phyloP scores from a whole-genome alignment of 2,329 filamentous ascomycete species.

The Diaporthe sp. region DNA sequence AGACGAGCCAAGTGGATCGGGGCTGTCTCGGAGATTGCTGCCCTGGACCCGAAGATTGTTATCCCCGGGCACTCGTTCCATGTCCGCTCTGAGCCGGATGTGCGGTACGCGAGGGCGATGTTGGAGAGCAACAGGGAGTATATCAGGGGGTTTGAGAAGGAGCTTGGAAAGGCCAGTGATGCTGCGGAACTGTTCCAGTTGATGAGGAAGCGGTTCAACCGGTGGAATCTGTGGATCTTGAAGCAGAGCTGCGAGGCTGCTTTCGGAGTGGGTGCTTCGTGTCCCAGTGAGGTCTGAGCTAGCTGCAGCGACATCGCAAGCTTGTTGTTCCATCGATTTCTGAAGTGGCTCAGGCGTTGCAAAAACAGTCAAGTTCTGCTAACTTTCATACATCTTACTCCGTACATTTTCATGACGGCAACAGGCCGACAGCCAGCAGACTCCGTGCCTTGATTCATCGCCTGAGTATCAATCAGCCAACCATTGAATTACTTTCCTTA shows the following conservation, averaged over 20 bases:
- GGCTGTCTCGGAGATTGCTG: background rate
- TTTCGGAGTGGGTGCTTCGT: background rate
- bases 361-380: background rate
- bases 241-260: conserved; percentile 4
- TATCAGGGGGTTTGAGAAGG: conserved; percentile 18
- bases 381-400: background rate
- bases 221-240: conserved; percentile 29
- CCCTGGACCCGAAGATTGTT: background rate
- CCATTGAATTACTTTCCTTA: background rate
- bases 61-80: conserved; percentile 20
- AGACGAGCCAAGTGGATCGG: conserved; percentile 7
- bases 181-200: background rate
- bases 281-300: background rate
- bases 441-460: background rate
- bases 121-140: background rate
- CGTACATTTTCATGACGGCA: background rate
- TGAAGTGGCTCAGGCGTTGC: background rate
- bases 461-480: background rate
- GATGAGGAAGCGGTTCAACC: background rate
- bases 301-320: background rate
- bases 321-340: too few relatives aligned
- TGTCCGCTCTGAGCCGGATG: conserved; percentile 6
- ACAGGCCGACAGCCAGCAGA: background rate
- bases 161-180: background rate
- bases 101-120: background rate